A percentile compares a stretch with the other conserved stretches of the same genome.
phyloP scores from a whole-genome alignment of 2,329 filamentous ascomycete genomes.

The Neonectria magnoliae region DNA sequence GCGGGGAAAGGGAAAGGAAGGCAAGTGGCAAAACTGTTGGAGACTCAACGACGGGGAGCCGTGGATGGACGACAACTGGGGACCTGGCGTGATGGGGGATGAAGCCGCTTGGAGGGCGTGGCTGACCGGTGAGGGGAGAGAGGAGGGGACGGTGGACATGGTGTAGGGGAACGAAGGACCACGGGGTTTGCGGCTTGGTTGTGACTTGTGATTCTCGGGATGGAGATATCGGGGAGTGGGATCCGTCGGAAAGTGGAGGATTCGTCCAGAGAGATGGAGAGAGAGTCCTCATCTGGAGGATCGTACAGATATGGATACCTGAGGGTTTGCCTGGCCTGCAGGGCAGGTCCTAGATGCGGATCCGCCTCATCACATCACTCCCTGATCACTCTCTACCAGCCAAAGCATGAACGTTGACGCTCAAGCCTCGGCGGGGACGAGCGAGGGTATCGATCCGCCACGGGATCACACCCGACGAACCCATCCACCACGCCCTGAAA shows the following conservation, averaged over 20 bases:
- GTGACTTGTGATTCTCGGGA: not conserved
- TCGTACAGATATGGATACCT: slow-evolving; percentile 17
- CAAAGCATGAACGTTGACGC: not conserved
- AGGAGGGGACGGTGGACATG: slow-evolving; percentile 10
- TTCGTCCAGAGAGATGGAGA: not conserved
- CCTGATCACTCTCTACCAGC: not conserved
- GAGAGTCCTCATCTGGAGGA: slow-evolving; percentile 14
- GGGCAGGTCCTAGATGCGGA: slow-evolving; percentile 27
- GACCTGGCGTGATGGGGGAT: slow-evolving; percentile 18
- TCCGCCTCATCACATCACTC: slow-evolving; percentile 20
- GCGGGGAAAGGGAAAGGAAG: not conserved
- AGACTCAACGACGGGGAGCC: not conserved
- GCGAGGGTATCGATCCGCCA: slow-evolving; percentile 20
- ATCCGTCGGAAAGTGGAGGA: not conserved
- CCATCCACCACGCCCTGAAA: not conserved
- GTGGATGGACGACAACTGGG: not conserved
- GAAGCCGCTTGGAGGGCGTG: slow-evolving; percentile 17
- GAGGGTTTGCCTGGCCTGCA: not conserved
- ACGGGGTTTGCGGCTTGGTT: not conserved
- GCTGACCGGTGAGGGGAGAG: slow-evolving; percentile 17
- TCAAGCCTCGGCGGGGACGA: not conserved
- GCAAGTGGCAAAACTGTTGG: not conserved
- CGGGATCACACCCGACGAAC: slow-evolving; percentile 11
- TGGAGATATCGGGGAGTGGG: slow-evolving; percentile 8
- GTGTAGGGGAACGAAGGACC: not conserved